Percentiles rank a stretch among this genome's conserved stretches.
Evolutionary conservation across 2,329 filamentous ascomycete genomes (phyloP).

Genomic region (Fusarium sp.): DNA sequence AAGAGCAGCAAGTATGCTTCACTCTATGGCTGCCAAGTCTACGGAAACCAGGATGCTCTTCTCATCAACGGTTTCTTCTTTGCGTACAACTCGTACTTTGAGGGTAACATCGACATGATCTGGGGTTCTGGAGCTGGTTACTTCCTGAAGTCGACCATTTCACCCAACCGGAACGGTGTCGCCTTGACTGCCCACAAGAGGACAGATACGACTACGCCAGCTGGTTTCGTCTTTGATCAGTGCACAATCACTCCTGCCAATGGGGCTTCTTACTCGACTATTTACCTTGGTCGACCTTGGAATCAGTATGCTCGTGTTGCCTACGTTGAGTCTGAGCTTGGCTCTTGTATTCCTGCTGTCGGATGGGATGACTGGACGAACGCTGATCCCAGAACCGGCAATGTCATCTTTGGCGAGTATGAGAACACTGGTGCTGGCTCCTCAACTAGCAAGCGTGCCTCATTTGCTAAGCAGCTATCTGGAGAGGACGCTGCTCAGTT

Average conservation of each 20-base stretch:
- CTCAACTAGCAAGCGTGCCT: slow-evolving; percentile 28
- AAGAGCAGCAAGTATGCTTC: slow-evolving; percentile 47
- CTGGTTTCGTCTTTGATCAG: slow-evolving; percentile 48
- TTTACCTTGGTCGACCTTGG: slow-evolving; percentile 38
- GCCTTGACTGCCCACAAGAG: slow-evolving; percentile 51
- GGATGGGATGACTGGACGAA: slow-evolving; percentile 39
- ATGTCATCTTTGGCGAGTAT: slow-evolving; percentile 35
- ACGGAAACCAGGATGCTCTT: slow-evolving; percentile 62
- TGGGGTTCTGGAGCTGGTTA: slow-evolving; percentile 56
- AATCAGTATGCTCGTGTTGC: slow-evolving; percentile 37
- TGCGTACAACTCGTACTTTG: slow-evolving; percentile 55
- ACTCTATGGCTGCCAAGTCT: slow-evolving; percentile 56
- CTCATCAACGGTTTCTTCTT: slow-evolving; percentile 59
- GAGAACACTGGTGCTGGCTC: slow-evolving; percentile 33
- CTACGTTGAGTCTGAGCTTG: slow-evolving; percentile 32
- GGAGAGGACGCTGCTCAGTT: slow-evolving; percentile 20
- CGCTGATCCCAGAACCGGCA: slow-evolving; percentile 31
- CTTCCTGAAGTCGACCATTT: slow-evolving; percentile 50
- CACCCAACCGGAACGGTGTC: slow-evolving; percentile 45
- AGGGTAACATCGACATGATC: slow-evolving; percentile 61
- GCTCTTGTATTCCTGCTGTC: slow-evolving; percentile 11
- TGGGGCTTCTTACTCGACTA: slow-evolving; percentile 35
- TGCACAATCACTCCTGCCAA: slow-evolving; percentile 44
- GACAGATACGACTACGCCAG: slow-evolving; percentile 48
- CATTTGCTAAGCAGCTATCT: slow-evolving; percentile 32